These are phyloP conservation scores for Yamadazyma sp. DNA, from an alignment of 805 yeast species.

Conservation along the genomic window DNA sequence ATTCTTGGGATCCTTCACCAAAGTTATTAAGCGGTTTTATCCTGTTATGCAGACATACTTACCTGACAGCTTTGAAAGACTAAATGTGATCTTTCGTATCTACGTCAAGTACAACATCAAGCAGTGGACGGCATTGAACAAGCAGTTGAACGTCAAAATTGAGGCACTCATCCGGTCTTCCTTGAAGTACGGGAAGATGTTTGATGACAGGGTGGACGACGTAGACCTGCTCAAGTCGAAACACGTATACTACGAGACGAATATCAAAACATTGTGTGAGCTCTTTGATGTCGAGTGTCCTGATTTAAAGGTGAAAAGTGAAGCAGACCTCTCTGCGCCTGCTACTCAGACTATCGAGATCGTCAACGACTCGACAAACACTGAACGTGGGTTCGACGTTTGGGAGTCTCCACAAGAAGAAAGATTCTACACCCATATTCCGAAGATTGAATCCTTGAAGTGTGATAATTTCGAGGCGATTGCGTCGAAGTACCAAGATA, in stretches of 20 bases:
- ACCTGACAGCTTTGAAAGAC: constrained; percentile 30
- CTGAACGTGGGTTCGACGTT: constrained; percentile 20
- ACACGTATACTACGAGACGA: constrained; percentile 9
- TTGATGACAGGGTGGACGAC: constrained; percentile 43
- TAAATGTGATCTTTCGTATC: constrained; percentile 34
- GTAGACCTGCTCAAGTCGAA: constrained; percentile 22
- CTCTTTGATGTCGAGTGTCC: constrained; percentile 15
- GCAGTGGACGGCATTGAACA: constrained; percentile 33
- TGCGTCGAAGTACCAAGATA: constrained; percentile 25
- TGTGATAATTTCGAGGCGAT: constrained; percentile 9
- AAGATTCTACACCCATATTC: constrained; percentile 60
- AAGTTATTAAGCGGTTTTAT: constrained; percentile 50
- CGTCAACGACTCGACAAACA: constrained; percentile 22
- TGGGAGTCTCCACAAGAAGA: constrained; percentile 73
- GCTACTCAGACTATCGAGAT: constrained; percentile 21
- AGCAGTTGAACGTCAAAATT: constrained; percentile 37
- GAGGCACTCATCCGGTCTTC: constrained; percentile 35
- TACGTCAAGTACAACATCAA: constrained; percentile 36
- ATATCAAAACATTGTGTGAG: constrained; percentile 13
- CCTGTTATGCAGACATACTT: constrained; percentile 32
- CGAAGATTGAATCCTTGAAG: constrained; percentile 34
- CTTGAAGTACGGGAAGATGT: constrained; percentile 63
- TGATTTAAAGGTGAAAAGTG: constrained; percentile 8
- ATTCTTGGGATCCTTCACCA: constrained; percentile 40
- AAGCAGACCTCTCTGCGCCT: constrained; percentile 12